Percentiles rank a stretch among this genome's conserved stretches.
phyloP scores from a whole-genome alignment of 331 rosid genomes.

The Phaseolus coccineus region DNA sequence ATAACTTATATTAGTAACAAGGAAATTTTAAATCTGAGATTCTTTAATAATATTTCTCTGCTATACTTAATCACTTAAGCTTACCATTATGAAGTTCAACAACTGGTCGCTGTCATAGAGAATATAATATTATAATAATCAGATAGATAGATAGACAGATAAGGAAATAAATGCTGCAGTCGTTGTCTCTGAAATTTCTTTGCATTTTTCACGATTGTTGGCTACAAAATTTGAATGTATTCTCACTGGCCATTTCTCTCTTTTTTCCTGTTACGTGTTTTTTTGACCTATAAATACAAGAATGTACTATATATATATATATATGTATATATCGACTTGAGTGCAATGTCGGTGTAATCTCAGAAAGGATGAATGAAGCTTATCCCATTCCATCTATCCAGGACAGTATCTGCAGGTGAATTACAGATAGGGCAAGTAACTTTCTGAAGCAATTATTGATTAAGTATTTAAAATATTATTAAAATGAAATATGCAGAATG shows the following conservation, averaged over 20 bases:
- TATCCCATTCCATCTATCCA: neutral
- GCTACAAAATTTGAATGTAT: neutral
- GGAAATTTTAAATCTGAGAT: neutral
- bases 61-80: neutral
- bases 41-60: neutral
- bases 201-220: neutral
- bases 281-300: neutral
- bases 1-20: too few species aligned
- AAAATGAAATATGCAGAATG: neutral
- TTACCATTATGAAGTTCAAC: neutral
- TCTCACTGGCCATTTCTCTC: neutral
- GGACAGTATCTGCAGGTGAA: neutral
- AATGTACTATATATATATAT: neutral
- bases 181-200: neutral
- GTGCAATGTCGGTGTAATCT: constrained; percentile 13
- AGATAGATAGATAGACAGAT: neutral
- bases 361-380: neutral
- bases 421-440: neutral
- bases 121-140: neutral
- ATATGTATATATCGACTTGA: too few species aligned
- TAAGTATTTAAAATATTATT: neutral
- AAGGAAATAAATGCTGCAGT: constrained; percentile 21
- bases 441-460: neutral
- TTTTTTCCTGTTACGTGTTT: too few species aligned
- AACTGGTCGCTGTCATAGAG: neutral